These are phyloP conservation scores for Geopyxis carbonaria DNA, from an alignment of 495 filamentous ascomycete genomes.

Conservation along the genomic window DNA sequence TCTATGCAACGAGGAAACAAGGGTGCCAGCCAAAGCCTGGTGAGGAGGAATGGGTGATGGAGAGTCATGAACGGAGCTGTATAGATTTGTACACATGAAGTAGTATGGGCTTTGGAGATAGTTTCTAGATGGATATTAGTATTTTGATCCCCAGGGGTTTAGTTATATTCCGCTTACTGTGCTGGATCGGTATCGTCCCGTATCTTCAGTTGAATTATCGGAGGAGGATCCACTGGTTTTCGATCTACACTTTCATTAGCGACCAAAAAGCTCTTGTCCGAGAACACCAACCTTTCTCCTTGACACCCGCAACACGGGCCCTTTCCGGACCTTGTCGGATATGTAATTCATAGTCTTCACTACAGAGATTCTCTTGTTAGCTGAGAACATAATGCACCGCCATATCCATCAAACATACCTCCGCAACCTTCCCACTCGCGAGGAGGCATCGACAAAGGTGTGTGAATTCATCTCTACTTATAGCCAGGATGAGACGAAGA, in stretches of 20 bases:
- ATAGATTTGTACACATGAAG: constrained; percentile 60
- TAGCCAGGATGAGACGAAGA: too few species aligned
- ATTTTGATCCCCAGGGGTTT: background rate
- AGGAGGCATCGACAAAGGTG: constrained; percentile 26
- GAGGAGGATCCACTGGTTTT: constrained; percentile 89
- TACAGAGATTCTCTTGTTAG: constrained; percentile 11
- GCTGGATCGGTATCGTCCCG: constrained; percentile 51
- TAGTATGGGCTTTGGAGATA: constrained; percentile 62
- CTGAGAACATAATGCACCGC: background rate
- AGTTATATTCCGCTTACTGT: constrained; percentile 36
- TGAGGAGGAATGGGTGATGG: constrained; percentile 30
- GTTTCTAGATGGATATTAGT: constrained; percentile 33
- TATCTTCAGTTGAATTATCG: constrained; percentile 71
- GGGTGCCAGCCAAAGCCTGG: constrained; percentile 52
- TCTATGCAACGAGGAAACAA: constrained; percentile 83
- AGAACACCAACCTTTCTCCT: constrained; percentile 43
- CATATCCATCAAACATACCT: constrained; percentile 14
- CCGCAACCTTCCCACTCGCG: constrained; percentile 24
- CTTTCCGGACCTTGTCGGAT: constrained; percentile 50
- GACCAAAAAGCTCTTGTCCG: background rate
- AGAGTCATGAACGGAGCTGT: constrained; percentile 44
- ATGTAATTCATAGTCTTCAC: constrained; percentile 41
- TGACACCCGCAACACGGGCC: constrained; percentile 52
- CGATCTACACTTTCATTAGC: constrained; percentile 42
- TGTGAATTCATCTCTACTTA: constrained; percentile 26